Base-by-base conservation (phyloP, 257 asterid species). In the Nicotiana benthamiana region DNA sequence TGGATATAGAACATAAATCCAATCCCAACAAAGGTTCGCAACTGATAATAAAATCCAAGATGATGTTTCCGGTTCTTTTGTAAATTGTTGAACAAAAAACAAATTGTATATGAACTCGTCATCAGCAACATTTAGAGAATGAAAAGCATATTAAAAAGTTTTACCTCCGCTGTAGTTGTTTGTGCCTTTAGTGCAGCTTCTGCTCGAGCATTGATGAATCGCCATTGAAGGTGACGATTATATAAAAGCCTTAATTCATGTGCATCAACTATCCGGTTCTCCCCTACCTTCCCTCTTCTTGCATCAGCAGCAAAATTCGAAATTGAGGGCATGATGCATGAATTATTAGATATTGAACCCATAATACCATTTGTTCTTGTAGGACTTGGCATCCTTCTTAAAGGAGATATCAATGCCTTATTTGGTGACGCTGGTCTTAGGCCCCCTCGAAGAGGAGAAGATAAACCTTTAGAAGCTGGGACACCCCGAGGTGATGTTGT, bases 171-270 rank as follows among this genome's bases (percentile, higher is more conserved):
- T 52, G 86, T 80, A 64, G 81, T 89, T 46, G 87, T 86, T 62
- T 90, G 98, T 68, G 82, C 91, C 86, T 80, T 75, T 61, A 86
- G 84, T 83, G 91, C 82, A 83, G 85, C 80, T 82, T 92, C 94
- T 66, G 86, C 88, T 82, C 85, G 88, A 22, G 97, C 98, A 90
- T 92, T 95, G 27, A 76, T 89, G 51, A 88, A 86, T 63, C 95
- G 90, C 98, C 97, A 95, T 84, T 95, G 99, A 89, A 92, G 80
- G 74, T 87, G 91, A 67, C 94, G 89, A 83, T 92, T 93, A 84
- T 91, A 86, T 22, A 91, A 81, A 77, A 92, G 80, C 83, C 92
- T 89, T 89, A 95, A 86, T 48, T 89, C 94, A 83, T 92, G 98
- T 4, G 97, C 98, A 86, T 89, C 93, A 84, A 79, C 87, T 66